A percentile compares a stretch with the other conserved stretches of the same genome.
phyloP scores from a whole-genome alignment of 345 rosid species.

The Schrenkiella parvula region DNA sequence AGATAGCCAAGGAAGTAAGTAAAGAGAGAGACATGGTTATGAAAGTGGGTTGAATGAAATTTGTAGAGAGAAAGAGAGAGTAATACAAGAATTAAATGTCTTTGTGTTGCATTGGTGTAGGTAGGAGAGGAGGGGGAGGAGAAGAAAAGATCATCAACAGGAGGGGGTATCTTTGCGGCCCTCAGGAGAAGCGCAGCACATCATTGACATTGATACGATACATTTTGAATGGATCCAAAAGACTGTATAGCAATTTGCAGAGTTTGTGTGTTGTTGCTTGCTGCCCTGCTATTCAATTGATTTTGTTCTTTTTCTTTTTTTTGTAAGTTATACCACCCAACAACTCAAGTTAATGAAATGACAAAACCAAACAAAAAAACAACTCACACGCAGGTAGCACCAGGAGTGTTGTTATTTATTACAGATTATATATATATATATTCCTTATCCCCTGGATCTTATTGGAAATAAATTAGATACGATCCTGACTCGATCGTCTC shows the following conservation, averaged over 20 bases:
- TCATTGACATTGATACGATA: no score
- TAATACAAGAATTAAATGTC: no score
- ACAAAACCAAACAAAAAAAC: no score
- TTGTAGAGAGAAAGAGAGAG: not conserved
- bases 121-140: conserved; percentile 69
- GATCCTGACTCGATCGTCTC: no score
- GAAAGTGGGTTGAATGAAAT: not conserved
- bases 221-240: no score
- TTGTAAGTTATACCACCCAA: not conserved
- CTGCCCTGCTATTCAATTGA: not conserved
- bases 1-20: conserved; percentile 73
- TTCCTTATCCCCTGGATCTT: no score
- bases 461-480: no score
- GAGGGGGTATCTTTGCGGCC: conserved; percentile 74
- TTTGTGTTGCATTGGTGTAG: conserved; percentile 34
- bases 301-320: not conserved
- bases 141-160: conserved; percentile 52
- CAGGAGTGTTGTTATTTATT: no score
- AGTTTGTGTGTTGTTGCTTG: not conserved
- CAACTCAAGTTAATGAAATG: not conserved
- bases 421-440: no score
- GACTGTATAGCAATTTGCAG: conserved; percentile 16
- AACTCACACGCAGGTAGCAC: no score
- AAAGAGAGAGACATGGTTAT: not conserved
- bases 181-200: conserved; percentile 69